phyloP scores from a whole-genome alignment of 2,329 filamentous ascomycete genomes.

The Paecilomyces sp. region DNA sequence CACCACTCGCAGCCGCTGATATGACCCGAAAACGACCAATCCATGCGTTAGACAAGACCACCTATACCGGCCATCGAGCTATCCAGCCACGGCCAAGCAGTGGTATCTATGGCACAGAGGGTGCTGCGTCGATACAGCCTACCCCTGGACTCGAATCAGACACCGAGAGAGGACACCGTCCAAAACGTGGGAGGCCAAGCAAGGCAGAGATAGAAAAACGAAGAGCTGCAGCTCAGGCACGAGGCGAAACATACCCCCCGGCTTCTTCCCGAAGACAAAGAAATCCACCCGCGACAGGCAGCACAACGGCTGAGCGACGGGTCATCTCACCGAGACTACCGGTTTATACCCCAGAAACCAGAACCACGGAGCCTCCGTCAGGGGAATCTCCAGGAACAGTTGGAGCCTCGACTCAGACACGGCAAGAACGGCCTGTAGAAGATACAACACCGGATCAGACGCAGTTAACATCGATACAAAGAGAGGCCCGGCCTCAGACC shows the following conservation, averaged over 20 bases:
- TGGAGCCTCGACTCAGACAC: background rate
- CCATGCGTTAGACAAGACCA: conserved; percentile 19
- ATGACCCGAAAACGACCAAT: conserved; percentile 24
- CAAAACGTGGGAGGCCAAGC: conserved; percentile 37
- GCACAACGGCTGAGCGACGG: conserved; percentile 11
- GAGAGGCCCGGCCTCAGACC: background rate
- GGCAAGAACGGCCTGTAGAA: background rate
- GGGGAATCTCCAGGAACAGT: background rate
- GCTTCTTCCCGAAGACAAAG: conserved; percentile 20
- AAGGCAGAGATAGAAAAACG: conserved; percentile 35
- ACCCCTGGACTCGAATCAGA: conserved; percentile 25
- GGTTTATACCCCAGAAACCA: conserved; percentile 9
- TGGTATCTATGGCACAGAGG: conserved; percentile 26
- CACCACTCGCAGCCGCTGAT: conserved; percentile 17
- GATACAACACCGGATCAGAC: background rate
- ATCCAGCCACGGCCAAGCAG: conserved; percentile 33
- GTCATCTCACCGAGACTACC: conserved; percentile 13
- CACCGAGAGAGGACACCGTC: conserved; percentile 23
- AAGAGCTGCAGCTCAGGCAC: conserved; percentile 29
- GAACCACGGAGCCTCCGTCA: conserved; percentile 9
- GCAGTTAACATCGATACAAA: background rate
- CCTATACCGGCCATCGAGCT: conserved; percentile 22
- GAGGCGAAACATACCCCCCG: conserved; percentile 31
- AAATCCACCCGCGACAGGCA: conserved; percentile 19
- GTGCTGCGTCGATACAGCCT: conserved; percentile 23